A percentile compares a stretch with the other conserved stretches of the same genome.
These are phyloP conservation scores for Colletotrichum aenigma DNA, from an alignment of 2,329 filamentous ascomycete genomes.

Conservation along the genomic window DNA sequence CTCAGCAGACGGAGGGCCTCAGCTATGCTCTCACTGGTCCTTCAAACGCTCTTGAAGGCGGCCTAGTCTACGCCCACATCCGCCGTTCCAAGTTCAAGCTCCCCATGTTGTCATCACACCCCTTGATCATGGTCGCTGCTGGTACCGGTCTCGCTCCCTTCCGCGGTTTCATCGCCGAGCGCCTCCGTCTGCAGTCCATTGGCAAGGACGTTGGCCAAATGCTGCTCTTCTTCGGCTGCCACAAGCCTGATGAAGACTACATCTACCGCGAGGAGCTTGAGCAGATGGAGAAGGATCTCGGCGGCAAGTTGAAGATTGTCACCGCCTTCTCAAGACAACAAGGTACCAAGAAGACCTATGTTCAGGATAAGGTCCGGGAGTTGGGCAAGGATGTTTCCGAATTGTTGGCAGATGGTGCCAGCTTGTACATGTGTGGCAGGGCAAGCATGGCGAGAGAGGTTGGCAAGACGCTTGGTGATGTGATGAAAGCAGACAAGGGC, in stretches of 20 bases:
- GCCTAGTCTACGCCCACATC: constrained; percentile 36
- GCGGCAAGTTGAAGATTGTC: constrained; percentile 27
- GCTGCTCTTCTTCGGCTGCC: constrained; percentile 46
- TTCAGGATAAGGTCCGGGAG: constrained; percentile 40
- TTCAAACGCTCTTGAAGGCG: constrained; percentile 21
- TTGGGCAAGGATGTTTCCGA: constrained; percentile 28
- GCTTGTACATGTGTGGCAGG: constrained; percentile 45
- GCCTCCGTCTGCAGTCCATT: constrained; percentile 44
- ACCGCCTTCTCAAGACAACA: constrained; percentile 34
- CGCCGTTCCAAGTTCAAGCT: constrained; percentile 42
- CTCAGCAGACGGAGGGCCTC: not conserved
- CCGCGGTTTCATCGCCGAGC: constrained; percentile 37
- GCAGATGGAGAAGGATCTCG: constrained; percentile 24
- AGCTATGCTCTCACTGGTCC: constrained; percentile 8
- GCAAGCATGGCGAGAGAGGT: constrained; percentile 49
- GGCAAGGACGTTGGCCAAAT: constrained; percentile 34
- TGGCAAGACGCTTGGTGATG: constrained; percentile 38
- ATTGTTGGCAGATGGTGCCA: constrained; percentile 36
- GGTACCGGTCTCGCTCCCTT: constrained; percentile 55
- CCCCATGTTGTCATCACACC: constrained; percentile 39
- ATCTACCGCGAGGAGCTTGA: constrained; percentile 28
- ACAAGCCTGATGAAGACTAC: constrained; percentile 36
- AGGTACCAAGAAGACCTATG: constrained; percentile 31
- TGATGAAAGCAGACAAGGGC: constrained; percentile 35
- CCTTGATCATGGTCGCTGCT: constrained; percentile 54